Evolutionary conservation across 108 stramenopile genomes (phyloP), one percentile per base, ranked within the genome.

Genomic region (Nitzschia palea): DNA sequence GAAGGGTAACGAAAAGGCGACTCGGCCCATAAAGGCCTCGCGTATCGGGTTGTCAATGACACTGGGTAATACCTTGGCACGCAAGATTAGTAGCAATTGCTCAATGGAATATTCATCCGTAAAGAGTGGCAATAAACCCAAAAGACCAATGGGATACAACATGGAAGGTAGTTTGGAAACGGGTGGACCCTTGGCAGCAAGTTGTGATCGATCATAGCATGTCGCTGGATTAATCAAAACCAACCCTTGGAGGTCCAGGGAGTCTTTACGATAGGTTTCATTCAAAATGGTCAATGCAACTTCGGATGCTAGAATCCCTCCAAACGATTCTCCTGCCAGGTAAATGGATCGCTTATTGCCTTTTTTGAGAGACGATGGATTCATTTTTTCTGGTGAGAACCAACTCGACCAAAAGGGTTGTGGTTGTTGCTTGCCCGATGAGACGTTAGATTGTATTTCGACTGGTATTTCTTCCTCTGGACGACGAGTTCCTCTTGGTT

Each of bases 1-100:
- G 45, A 61, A 73, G 0, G 86, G 75, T 15, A 91, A 64, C 27
- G 83, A 73, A 54, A 90, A 74, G 31, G 94, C 94, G 12, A 88
- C 77, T 9, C 94, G 81, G 4, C 94, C 94, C 94, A 90, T 81
- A 62, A 91, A 95, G 4, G 94, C 90, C 74, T 95, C 94, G 35
- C 89, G 74, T 37, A 37, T 29, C 0, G 81, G 74, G 63, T 71
- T 76, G 55, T 95, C 87, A 58, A 95, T 75, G 25, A 95, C 85
- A 37, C 76, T 76, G 37, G 94, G 94, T 33, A 95, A 75, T 9
- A 74, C 90, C 60, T 88, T 80, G 29, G 84, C 81, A 14, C 73
- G 48, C 0, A 95, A 67, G n/a, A 95, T 95, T 12, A 84, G 31
- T 3, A 83, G 2, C 0, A 95, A 71, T 71, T 89, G 88, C 36